Percentiles rank a stretch among this genome's conserved stretches.
These are phyloP conservation scores for Monosporascus sp. DNA, from an alignment of 2,329 filamentous ascomycete species.

Conservation along the genomic window DNA sequence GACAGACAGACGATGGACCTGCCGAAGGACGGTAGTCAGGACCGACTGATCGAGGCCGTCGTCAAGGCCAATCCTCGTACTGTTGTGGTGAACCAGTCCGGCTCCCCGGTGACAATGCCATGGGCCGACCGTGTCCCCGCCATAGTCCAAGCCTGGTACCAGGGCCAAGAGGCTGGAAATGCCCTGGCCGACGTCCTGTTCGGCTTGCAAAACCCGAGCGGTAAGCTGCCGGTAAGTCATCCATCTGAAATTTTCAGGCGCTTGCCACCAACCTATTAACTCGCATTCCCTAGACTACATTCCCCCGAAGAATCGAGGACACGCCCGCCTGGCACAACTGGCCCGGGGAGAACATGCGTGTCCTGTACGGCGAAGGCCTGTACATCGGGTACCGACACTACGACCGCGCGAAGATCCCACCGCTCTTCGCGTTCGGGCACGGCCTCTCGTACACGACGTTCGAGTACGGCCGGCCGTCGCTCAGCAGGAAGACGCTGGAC, in stretches of 20 bases:
- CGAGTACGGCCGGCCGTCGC: constrained; percentile 52
- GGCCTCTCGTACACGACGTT: constrained; percentile 70
- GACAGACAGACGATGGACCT: constrained; percentile 59
- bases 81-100: constrained; percentile 64
- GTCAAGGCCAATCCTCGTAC: constrained; percentile 58
- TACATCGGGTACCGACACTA: constrained; percentile 71
- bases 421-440: constrained; percentile 68
- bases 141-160: constrained; percentile 67
- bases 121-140: constrained; percentile 61
- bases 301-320: constrained; percentile 58
- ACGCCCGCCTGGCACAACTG: constrained; percentile 69
- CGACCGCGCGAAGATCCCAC: constrained; percentile 53
- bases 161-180: constrained; percentile 65
- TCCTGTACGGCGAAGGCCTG: constrained; percentile 66
- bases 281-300: constrained; percentile 45
- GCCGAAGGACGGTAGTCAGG: constrained; percentile 50
- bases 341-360: constrained; percentile 63
- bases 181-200: constrained; percentile 62
- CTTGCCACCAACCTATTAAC: background rate
- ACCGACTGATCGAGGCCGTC: constrained; percentile 58
- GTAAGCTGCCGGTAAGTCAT: constrained; percentile 55
- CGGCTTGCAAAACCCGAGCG: constrained; percentile 58
- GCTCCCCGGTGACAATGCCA: constrained; percentile 64
- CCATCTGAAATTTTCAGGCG: background rate
- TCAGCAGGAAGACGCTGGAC: constrained; percentile 36